These are phyloP conservation scores for Penicilliopsis zonata DNA, from an alignment of 495 filamentous ascomycete species.

Conservation along the genomic window DNA sequence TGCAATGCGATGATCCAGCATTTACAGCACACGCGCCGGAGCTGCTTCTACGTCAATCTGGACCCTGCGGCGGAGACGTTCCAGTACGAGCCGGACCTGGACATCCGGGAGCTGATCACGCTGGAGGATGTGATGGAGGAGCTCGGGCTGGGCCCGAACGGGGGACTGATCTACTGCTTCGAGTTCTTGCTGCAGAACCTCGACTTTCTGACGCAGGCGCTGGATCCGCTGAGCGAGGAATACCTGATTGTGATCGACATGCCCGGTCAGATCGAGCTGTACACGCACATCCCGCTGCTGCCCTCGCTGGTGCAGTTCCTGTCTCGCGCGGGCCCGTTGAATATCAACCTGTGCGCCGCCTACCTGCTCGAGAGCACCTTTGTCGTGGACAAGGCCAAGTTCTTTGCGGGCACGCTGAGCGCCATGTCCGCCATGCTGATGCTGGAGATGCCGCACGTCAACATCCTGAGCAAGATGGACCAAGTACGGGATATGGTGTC, in stretches of 20 bases:
- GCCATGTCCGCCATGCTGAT: constrained; percentile 99
- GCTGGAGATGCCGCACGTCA: constrained; percentile 91
- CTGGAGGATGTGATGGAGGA: constrained; percentile 99
- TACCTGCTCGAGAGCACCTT: constrained; percentile 95
- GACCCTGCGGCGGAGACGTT: constrained; percentile 94
- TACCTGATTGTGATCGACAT: constrained; percentile 96
- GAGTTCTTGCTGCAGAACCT: constrained; percentile 89
- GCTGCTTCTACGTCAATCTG: constrained; percentile 94
- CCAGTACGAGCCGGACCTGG: constrained; percentile 81
- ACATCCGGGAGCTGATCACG: constrained; percentile 93
- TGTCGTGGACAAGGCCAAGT: constrained; percentile 88
- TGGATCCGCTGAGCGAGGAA: constrained; percentile 83
- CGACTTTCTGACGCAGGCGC: constrained; percentile 79
- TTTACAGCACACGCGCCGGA: constrained; percentile 75
- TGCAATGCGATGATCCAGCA: constrained; percentile 88
- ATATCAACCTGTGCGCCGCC: constrained; percentile 85
- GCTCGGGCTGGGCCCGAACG: constrained; percentile 84
- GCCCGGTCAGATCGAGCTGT: constrained; percentile 97
- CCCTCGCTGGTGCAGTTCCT: constrained; percentile 77
- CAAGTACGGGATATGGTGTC: constrained; percentile 74
- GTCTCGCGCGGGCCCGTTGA: constrained; percentile 63
- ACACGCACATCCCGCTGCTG: constrained; percentile 89
- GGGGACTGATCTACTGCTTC: constrained; percentile 95
- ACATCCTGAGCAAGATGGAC: constrained; percentile 95
- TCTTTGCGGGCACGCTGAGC: constrained; percentile 87